These are phyloP conservation scores for Jamesozyma piceae DNA, from an alignment of 805 yeast genomes.

Conservation along the genomic window DNA sequence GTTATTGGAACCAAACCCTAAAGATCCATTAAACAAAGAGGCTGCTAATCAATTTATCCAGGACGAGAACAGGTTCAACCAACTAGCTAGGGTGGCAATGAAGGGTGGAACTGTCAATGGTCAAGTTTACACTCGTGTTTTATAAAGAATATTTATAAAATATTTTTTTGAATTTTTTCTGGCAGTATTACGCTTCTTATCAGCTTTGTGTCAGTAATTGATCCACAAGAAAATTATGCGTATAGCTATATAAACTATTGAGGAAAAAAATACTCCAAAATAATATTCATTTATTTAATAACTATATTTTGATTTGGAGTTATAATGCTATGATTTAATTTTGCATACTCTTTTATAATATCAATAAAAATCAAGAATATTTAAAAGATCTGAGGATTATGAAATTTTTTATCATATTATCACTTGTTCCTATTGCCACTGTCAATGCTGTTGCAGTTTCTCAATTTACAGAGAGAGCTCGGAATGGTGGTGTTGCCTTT, in stretches of 20 bases:
- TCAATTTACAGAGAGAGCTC: neutral
- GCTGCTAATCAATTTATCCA: slow-evolving; percentile 57
- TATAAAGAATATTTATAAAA: neutral
- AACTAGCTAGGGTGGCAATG: slow-evolving; percentile 57
- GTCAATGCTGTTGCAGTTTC: neutral
- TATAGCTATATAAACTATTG: no score
- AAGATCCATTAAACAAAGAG: slow-evolving; percentile 86
- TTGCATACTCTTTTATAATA: neutral
- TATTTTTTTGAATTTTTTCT: neutral
- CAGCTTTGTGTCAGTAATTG: neutral
- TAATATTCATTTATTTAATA: no score
- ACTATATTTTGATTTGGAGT: no score
- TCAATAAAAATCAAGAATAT: neutral
- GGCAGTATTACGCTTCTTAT: neutral
- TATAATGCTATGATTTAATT: no score
- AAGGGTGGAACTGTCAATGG: slow-evolving; percentile 56
- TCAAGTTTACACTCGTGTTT: slow-evolving; percentile 55
- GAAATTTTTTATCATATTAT: neutral
- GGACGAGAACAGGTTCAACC: slow-evolving; percentile 41
- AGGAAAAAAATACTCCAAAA: no score
- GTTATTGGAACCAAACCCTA: slow-evolving; percentile 83
- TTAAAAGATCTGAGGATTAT: neutral
- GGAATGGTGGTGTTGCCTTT: slow-evolving; percentile 6
- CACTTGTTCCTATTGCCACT: neutral
- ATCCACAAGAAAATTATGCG: no score